Evolutionary conservation across 2,329 filamentous ascomycete genomes (phyloP), one percentile per base, ranked within the genome.

Genomic region (Aureobasidium sp.): DNA sequence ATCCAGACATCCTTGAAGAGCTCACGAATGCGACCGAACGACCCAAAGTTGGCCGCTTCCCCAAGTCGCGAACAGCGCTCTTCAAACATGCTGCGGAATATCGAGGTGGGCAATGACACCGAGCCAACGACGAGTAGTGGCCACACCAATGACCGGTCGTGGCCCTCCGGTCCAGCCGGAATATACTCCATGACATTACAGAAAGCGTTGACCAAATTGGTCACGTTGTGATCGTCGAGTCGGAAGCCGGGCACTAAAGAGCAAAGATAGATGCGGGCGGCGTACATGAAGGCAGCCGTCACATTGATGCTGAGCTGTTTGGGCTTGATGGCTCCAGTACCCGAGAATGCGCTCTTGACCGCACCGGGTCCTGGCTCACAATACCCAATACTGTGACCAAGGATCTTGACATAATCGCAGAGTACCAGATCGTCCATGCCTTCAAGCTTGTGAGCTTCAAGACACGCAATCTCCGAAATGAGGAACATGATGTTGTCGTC

Each of bases 401-500:
- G 85, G n/a, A 88, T 86, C 65, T 88, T 87, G 43, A 97, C 91
- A 75, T 97, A 93, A 64, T 88, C 84, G 82, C 92, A 97, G 48
- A 97, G 85, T 56, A 86, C 85, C 66, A 94, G 87, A 71, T 94
- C 87, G 68, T 96, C 89, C 69, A 94, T 91, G 68, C 89, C 89
- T 64, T 89, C 85, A 43, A 81, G 78, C 80, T 94, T 95, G 66
- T 97, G 84, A 3, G 90, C 89, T 74, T 97, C 94, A 59, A 99
- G 85, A 75, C 94, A 97, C 61, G 93, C 90, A 69, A 97, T 96
- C 77, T 99, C 94, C 1, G 92, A 96, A 73, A 99, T 96, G 69
- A 97, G 82, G 75, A 96, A 97, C 92, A 99, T 97, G 76, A 97
- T 89, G 26, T 87, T 86, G 76, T 99, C 94, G 66, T 97, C 93